phyloP scores from a whole-genome alignment of 495 filamentous ascomycete genomes.

The Hypoxylon subgilvum region DNA sequence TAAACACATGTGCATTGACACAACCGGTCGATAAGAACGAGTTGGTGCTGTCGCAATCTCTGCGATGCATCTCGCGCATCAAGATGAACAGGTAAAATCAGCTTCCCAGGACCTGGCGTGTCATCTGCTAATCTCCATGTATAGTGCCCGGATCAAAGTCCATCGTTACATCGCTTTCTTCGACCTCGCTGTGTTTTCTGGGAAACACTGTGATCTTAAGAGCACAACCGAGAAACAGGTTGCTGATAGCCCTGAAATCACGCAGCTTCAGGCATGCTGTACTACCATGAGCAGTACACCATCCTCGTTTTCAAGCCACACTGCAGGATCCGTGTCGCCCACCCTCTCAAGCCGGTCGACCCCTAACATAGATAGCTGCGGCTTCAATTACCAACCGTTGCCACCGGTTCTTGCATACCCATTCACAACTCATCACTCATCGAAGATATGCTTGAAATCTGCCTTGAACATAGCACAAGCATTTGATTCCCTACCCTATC shows the following conservation, averaged over 20 bases:
- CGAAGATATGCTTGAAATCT: constrained; percentile 60
- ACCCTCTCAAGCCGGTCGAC: constrained; percentile 44
- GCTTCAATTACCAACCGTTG: constrained; percentile 46
- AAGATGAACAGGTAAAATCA: constrained; percentile 60
- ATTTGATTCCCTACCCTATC: constrained; percentile 59
- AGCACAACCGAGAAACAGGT: constrained; percentile 44
- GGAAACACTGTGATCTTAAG: constrained; percentile 63
- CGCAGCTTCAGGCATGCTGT: constrained; percentile 36
- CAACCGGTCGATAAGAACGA: constrained; percentile 54
- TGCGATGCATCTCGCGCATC: constrained; percentile 63
- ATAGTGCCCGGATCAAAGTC: constrained; percentile 65
- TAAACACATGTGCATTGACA: constrained; percentile 45
- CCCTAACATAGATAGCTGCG: constrained; percentile 42
- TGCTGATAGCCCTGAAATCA: constrained; percentile 25
- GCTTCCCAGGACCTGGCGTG: background rate
- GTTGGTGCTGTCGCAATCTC: constrained; percentile 54
- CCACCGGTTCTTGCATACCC: constrained; percentile 50
- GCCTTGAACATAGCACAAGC: constrained; percentile 58
- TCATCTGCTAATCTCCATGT: constrained; percentile 17
- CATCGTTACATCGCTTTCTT: constrained; percentile 67
- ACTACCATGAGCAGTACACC: constrained; percentile 40
- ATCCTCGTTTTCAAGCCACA: constrained; percentile 44
- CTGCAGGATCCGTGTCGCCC: constrained; percentile 46
- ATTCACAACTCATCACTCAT: constrained; percentile 59
- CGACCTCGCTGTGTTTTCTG: constrained; percentile 65